These are phyloP conservation scores for Collariella sp. DNA, from an alignment of 495 filamentous ascomycete species.

Conservation along the genomic window DNA sequence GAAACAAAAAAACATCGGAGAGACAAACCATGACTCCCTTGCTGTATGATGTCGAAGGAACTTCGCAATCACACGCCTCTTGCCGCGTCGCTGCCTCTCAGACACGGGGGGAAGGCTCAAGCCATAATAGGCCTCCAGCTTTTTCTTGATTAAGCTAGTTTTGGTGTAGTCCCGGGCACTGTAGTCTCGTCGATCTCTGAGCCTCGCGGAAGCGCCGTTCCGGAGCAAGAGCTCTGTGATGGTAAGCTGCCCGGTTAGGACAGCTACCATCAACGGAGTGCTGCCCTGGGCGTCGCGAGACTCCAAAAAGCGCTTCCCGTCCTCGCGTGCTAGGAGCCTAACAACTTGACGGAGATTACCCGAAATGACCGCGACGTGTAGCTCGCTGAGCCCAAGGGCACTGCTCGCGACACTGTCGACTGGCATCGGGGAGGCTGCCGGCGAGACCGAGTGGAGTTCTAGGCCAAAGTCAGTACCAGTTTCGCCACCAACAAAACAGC, in stretches of 20 bases:
- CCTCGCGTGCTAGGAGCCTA: background rate
- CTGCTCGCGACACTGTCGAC: background rate
- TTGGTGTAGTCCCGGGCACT: background rate
- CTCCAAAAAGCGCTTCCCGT: background rate
- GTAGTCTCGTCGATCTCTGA: background rate
- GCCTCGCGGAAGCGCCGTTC: background rate
- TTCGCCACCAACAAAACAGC: too few relatives aligned
- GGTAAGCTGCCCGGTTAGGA: background rate
- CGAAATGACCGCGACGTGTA: constrained; percentile 1
- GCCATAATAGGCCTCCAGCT: background rate
- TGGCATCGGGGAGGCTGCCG: too few relatives aligned
- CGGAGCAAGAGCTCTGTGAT: background rate
- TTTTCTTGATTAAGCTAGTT: background rate
- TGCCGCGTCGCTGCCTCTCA: background rate
- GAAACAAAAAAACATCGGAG: background rate
- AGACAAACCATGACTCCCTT: constrained; percentile 7
- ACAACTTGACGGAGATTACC: background rate
- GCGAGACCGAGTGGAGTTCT: too few relatives aligned
- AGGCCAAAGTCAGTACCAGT: too few relatives aligned
- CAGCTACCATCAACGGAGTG: constrained; percentile 8
- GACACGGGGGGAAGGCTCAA: background rate
- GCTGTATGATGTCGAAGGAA: constrained; percentile 1
- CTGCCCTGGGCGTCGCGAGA: background rate
- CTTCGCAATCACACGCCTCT: background rate
- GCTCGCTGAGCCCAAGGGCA: background rate